phyloP scores from a whole-genome alignment of 352 stramenopile genomes.

The Pythium brachiatum region DNA sequence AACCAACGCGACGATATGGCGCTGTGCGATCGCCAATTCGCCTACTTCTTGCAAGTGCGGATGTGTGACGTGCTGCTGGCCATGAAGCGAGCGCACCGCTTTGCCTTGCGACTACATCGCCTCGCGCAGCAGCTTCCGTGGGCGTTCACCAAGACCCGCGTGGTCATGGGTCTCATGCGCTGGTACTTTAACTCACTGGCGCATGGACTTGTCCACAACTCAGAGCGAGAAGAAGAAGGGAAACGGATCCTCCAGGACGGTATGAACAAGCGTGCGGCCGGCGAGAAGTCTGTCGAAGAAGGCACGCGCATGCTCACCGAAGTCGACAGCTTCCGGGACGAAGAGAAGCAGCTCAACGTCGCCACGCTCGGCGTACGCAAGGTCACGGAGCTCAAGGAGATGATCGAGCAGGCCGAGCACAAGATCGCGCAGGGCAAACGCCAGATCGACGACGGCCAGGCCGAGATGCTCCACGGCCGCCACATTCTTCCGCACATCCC shows the following conservation, averaged over 20 bases:
- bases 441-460: conserved; percentile 28
- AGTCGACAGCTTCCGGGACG: conserved; percentile 28
- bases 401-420: conserved; percentile 29
- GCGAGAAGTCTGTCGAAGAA: conserved; percentile 51
- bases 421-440: conserved; percentile 29
- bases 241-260: conserved; percentile 57
- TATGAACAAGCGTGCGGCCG: conserved; percentile 47
- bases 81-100: conserved; percentile 58
- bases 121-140: conserved; percentile 24
- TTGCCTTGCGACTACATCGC: conserved; percentile 52
- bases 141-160: conserved; percentile 38
- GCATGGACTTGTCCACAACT: conserved; percentile 63
- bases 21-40: conserved; percentile 68
- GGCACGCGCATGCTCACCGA: conserved; percentile 29
- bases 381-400: conserved; percentile 32
- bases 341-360: conserved; percentile 32
- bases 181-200: conserved; percentile 70
- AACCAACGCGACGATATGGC: conserved; percentile 24
- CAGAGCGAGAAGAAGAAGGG: conserved; percentile 63
- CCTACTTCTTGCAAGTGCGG: conserved; percentile 81
- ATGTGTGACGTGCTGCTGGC: conserved; percentile 58
- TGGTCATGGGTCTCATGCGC: conserved; percentile 58
- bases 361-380: conserved; percentile 32
- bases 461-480: conserved; percentile 24
- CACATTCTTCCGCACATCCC: conserved; percentile 34